These are phyloP conservation scores for Oryza meyeriana DNA, from an alignment of 176 grass and related monocot species.

Conservation along the genomic window DNA sequence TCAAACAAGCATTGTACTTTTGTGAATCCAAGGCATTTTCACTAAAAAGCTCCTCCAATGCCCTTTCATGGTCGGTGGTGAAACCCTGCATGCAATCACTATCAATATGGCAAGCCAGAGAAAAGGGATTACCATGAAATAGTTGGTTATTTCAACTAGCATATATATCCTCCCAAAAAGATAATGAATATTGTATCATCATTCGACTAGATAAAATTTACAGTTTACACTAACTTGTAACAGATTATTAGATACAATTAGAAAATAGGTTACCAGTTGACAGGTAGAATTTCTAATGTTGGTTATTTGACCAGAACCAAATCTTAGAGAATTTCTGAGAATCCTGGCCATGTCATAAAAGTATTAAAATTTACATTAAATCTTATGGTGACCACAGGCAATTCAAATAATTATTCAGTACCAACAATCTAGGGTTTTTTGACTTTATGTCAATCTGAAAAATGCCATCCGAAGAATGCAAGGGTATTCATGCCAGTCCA, in stretches of 20 bases:
- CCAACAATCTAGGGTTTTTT: neutral
- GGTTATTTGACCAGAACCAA: neutral
- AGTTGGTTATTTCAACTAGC: neutral
- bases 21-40: slow-evolving; percentile 85
- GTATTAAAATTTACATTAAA: slow-evolving; percentile 10
- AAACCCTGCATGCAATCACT: slow-evolving; percentile 63
- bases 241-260: neutral
- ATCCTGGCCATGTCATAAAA: neutral
- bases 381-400: neutral
- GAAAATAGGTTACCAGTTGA: neutral
- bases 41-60: slow-evolving; percentile 95
- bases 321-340: neutral
- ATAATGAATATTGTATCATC: neutral
- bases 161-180: neutral
- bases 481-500: no score
- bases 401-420: neutral
- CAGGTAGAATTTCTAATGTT: neutral
- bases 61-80: slow-evolving; percentile 90
- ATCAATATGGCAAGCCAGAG: slow-evolving; percentile 3
- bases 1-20: slow-evolving; percentile 91
- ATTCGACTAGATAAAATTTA: neutral
- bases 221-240: slow-evolving; percentile 16
- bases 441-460: neutral
- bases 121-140: slow-evolving; percentile 10
- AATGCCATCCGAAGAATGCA: no score